Conservation (phyloP, 163 green algal genomes). For the Scenedesmus sp. region DNA sequence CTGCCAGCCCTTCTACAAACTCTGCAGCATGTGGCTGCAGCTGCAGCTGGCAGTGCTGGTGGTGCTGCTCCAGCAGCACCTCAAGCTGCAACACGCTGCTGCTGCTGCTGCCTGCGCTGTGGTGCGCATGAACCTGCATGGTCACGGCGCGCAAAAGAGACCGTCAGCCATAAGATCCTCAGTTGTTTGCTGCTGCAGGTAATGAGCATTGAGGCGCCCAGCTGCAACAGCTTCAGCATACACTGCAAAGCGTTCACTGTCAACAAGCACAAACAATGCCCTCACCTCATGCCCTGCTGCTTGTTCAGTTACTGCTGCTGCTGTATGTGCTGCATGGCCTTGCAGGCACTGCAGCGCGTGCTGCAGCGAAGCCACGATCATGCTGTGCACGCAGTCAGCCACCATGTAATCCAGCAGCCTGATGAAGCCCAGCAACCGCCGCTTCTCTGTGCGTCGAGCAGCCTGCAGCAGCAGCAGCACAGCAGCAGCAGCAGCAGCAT, state of each 20-base stretch:
- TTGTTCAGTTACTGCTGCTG: slow-evolving; percentile 5
- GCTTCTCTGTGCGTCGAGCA: slow-evolving; percentile 73
- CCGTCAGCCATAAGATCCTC: too few relatives aligned
- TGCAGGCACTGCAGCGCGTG: slow-evolving; percentile 59
- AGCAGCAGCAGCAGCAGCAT: background rate
- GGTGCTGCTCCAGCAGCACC: slow-evolving; percentile 60
- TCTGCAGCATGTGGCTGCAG: slow-evolving; percentile 58
- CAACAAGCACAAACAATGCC: background rate
- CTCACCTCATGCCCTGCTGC: background rate
- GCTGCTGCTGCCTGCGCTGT: background rate
- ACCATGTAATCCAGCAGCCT: slow-evolving; percentile 86
- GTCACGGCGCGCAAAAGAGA: too few relatives aligned
- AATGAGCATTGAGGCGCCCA: too few relatives aligned
- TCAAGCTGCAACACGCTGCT: slow-evolving; percentile 68
- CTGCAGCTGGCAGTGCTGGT: slow-evolving; percentile 51
- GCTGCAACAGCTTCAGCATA: background rate
- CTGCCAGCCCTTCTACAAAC: slow-evolving; percentile 53
- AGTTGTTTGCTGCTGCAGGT: background rate
- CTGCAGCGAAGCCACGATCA: slow-evolving; percentile 7
- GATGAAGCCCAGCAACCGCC: slow-evolving; percentile 78
- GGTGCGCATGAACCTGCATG: background rate
- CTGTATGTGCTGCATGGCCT: slow-evolving; percentile 15
- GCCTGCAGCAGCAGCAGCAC: slow-evolving; percentile 62
- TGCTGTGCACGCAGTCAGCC: slow-evolving; percentile 72
- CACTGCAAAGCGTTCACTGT: background rate